Conservation (phyloP, 805 yeast species). For the Suhomyces pyralidae region DNA sequence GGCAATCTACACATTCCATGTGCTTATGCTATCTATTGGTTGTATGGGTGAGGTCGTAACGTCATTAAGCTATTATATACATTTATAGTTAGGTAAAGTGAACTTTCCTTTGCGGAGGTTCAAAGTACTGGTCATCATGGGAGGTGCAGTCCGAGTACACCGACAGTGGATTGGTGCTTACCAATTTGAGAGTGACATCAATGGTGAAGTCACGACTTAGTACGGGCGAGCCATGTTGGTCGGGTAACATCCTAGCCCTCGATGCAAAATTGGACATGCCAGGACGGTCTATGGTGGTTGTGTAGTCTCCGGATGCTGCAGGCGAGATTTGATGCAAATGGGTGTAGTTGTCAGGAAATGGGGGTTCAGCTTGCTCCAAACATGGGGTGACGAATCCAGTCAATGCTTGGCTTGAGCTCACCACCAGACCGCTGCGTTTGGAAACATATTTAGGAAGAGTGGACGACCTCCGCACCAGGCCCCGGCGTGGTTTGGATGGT, state of each 20-base stretch:
- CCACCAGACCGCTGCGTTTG: background rate
- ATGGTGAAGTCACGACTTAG: conserved; percentile 4
- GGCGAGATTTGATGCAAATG: background rate
- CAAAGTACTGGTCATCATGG: background rate
- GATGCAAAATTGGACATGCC: background rate
- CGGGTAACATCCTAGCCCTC: background rate
- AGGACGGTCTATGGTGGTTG: background rate
- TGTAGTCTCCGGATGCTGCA: background rate
- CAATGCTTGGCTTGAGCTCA: conserved; percentile 3
- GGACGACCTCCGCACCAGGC: background rate
- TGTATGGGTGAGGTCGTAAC: background rate
- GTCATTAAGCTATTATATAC: background rate
- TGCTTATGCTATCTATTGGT: background rate
- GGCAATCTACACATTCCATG: too few species aligned
- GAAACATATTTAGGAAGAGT: background rate
- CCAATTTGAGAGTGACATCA: conserved; percentile 5
- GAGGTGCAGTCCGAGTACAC: conserved; percentile 3
- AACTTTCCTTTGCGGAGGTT: conserved; percentile 1
- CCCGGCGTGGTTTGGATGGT: background rate
- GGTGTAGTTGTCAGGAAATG: background rate
- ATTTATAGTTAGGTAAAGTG: background rate
- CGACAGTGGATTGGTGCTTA: conserved; percentile 9
- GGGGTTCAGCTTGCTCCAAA: background rate
- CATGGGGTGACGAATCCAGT: background rate
- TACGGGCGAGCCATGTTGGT: background rate